These are phyloP conservation scores for Pseudisothecium myosuroides DNA, from an alignment of 225 moss, liverwort and hornwort species.

Conservation along the genomic window DNA sequence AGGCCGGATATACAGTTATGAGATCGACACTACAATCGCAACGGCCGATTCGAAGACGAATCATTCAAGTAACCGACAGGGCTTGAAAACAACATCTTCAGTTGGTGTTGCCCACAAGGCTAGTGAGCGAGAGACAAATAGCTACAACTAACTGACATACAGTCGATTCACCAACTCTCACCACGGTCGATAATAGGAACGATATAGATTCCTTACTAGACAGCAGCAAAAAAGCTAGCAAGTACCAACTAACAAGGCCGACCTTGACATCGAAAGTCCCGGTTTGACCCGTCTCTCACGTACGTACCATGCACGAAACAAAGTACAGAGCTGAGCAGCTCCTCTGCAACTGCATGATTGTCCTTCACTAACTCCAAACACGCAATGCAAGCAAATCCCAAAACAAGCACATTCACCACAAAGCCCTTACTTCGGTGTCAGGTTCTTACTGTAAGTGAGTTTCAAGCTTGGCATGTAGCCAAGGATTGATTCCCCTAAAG, in stretches of 20 bases:
- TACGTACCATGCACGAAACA: background rate
- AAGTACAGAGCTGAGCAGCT: background rate
- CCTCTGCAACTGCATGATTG: background rate
- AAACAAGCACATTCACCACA: background rate
- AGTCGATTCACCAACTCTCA: background rate
- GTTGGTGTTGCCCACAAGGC: background rate
- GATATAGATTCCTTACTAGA: background rate
- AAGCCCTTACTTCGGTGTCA: background rate
- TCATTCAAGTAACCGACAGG: background rate
- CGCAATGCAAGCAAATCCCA: background rate
- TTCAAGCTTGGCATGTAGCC: too few species aligned
- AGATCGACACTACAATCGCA: background rate
- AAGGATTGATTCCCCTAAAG: background rate
- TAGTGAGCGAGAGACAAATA: background rate
- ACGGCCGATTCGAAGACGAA: background rate
- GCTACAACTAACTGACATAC: background rate
- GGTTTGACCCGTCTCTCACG: slow-evolving; percentile 1
- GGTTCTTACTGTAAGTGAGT: background rate
- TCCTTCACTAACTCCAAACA: background rate
- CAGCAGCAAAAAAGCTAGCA: background rate
- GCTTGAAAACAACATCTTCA: background rate
- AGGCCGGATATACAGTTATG: background rate
- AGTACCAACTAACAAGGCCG: background rate
- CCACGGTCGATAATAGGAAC: background rate
- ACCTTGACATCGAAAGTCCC: background rate